Conservation (phyloP, 257 asterid species). For the Eucommia ulmoides region DNA sequence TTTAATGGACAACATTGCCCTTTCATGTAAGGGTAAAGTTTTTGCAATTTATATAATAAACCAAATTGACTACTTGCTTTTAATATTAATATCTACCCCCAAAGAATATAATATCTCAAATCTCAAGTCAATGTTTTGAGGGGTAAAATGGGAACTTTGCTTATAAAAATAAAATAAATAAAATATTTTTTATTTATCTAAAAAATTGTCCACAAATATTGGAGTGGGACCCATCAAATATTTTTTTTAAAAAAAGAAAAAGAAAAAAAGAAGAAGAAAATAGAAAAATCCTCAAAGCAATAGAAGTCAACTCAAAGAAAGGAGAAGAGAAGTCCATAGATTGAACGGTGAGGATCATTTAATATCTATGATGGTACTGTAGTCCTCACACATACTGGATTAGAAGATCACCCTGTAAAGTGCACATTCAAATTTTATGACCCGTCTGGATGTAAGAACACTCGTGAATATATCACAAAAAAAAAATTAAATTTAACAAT, state of each 20-base stretch:
- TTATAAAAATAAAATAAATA: too few species aligned
- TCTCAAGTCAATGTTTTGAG: neutral
- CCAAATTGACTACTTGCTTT: neutral
- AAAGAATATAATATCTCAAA: too few species aligned
- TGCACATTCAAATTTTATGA: neutral
- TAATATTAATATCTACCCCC: neutral
- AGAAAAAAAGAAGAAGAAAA: too few species aligned
- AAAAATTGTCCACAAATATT: slow-evolving; percentile 4
- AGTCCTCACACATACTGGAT: neutral
- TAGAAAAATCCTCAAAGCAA: too few species aligned
- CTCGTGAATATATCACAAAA: neutral
- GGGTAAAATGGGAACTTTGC: neutral
- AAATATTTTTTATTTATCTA: neutral
- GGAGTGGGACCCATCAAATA: neutral
- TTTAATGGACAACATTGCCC: slow-evolving; percentile 12
- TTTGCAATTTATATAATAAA: slow-evolving; percentile 1
- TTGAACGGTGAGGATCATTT: neutral
- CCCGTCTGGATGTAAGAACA: neutral
- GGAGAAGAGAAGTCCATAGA: too few species aligned
- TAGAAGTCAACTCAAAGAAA: slow-evolving; percentile 16
- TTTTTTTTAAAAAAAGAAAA: neutral
- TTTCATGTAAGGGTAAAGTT: slow-evolving; percentile 20
- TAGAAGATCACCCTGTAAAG: neutral
- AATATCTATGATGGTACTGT: neutral
- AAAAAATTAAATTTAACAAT: too few species aligned